Evolutionary conservation across 164 flowering plant genomes (phyloP).

Genomic region (Protea cynaroides): DNA sequence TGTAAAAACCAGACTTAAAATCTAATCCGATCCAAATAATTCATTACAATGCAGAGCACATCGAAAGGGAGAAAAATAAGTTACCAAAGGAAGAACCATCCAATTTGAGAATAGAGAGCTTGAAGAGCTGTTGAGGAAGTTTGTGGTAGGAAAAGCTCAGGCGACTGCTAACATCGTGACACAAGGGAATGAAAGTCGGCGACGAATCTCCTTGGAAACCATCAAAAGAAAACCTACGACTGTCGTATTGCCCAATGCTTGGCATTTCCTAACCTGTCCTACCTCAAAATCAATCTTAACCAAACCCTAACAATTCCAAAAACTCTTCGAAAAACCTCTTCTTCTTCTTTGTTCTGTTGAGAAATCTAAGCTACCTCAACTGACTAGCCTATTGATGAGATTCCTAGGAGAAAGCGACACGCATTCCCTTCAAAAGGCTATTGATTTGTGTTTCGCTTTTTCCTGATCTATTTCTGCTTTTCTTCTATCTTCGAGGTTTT

Average conservation of each 20-base stretch:
- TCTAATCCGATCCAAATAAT: slow-evolving; percentile 1
- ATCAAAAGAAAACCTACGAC: background rate
- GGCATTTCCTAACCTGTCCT: background rate
- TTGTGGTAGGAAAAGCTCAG: slow-evolving; percentile 35
- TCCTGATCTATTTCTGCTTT: background rate
- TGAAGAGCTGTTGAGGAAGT: slow-evolving; percentile 52
- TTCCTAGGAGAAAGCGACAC: background rate
- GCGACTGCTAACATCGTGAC: slow-evolving; percentile 15
- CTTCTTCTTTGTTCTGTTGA: background rate
- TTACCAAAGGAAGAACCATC: slow-evolving; percentile 80
- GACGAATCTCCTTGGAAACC: background rate
- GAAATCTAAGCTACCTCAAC: background rate
- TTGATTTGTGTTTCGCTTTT: background rate
- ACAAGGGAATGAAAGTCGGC: background rate
- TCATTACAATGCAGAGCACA: background rate
- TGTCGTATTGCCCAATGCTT: background rate
- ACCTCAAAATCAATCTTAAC: background rate
- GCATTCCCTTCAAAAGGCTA: slow-evolving; percentile 1
- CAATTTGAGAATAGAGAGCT: slow-evolving; percentile 67
- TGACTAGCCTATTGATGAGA: background rate
- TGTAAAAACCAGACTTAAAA: slow-evolving; percentile 11
- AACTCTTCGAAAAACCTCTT: background rate
- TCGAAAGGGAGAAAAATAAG: background rate
- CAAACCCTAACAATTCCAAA: background rate
- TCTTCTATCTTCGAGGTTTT: background rate